phyloP scores from a whole-genome alignment of 768 basidiomycete species.

The Gymnopilus dilepis region DNA sequence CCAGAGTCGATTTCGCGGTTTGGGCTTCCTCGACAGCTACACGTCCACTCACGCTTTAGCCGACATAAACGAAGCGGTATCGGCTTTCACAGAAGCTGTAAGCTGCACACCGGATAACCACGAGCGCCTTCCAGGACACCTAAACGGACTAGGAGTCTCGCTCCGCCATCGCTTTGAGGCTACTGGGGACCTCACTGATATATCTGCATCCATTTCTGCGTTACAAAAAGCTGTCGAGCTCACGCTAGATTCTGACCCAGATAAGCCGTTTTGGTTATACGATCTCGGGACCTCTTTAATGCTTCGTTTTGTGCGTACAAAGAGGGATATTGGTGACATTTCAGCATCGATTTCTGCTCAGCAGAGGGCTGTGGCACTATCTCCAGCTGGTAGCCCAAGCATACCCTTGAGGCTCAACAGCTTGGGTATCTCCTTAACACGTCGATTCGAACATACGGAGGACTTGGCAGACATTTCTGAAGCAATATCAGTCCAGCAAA shows the following conservation, averaged over 20 bases:
- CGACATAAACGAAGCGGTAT: slow-evolving; percentile 9
- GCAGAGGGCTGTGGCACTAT: background rate
- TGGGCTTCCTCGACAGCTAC: background rate
- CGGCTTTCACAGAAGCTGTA: slow-evolving; percentile 6
- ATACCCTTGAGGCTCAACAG: background rate
- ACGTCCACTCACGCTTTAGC: background rate
- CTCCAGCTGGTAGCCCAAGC: background rate
- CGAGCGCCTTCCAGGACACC: background rate
- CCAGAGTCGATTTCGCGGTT: background rate
- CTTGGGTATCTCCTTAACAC: background rate
- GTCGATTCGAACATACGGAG: slow-evolving; percentile 15
- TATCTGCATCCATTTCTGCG: slow-evolving; percentile 27
- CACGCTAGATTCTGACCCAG: slow-evolving; percentile 22
- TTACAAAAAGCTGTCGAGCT: slow-evolving; percentile 24
- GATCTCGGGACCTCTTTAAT: slow-evolving; percentile 9
- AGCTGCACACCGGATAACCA: background rate
- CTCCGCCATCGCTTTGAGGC: slow-evolving; percentile 23
- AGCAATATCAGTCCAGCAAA: slow-evolving; percentile 17
- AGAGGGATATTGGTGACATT: background rate
- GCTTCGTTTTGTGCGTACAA: background rate
- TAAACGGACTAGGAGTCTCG: slow-evolving; percentile 18
- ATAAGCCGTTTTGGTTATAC: slow-evolving; percentile 15
- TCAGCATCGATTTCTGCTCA: background rate
- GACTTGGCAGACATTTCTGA: slow-evolving; percentile 9
- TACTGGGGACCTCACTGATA: slow-evolving; percentile 25